Evolutionary conservation across 345 rosid species (phyloP).

Genomic region (Mercurialis annua): DNA sequence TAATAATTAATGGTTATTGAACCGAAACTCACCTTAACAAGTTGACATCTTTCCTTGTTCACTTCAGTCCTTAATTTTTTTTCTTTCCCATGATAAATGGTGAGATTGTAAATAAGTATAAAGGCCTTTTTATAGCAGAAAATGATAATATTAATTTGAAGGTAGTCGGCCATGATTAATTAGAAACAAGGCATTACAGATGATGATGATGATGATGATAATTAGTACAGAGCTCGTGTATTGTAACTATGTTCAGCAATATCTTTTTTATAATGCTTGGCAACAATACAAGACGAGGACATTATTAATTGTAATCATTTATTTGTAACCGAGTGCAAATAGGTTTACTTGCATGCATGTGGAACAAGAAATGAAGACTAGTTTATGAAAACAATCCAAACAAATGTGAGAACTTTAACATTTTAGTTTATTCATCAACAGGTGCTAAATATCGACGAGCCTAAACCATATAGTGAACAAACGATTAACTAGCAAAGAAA

Average conservation of each 20-base stretch:
- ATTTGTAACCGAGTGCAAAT: neutral
- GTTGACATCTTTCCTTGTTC: conserved; percentile 3
- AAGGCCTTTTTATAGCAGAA: neutral
- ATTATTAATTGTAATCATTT: neutral
- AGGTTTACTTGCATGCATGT: neutral
- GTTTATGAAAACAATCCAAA: neutral
- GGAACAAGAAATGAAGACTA: conserved; percentile 3
- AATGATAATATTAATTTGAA: neutral
- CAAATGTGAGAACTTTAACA: neutral
- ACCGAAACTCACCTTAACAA: conserved; percentile 5
- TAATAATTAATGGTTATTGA: neutral
- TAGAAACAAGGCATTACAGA: neutral
- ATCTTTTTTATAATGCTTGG: neutral
- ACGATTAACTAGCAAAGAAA: neutral
- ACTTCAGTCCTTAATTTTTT: neutral
- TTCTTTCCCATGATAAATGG: neutral
- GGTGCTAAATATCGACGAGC: too few species aligned
- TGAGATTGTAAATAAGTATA: neutral
- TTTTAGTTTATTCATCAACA: too few species aligned
- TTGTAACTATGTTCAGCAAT: neutral
- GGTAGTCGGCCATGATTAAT: neutral
- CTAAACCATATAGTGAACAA: neutral
- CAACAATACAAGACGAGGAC: neutral
- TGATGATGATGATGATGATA: neutral
- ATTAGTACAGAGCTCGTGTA: too few species aligned